A percentile compares a stretch with the other conserved stretches of the same genome.
Conservation (phyloP, 257 asterid species). For the Solanum sitiens region DNA sequence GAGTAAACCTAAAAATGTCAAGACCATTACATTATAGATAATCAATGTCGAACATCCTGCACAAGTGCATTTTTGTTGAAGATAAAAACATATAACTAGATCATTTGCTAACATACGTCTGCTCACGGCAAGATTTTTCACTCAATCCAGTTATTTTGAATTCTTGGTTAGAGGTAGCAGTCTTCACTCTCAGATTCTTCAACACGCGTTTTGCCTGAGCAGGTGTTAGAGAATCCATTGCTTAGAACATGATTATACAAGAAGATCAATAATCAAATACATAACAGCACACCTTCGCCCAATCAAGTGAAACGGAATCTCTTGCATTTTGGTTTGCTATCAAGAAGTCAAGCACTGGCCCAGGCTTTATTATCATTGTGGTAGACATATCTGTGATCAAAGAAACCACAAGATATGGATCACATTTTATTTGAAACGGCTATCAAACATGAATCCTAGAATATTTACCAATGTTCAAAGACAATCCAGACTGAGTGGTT, state of each 20-base stretch:
- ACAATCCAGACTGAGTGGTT: constrained; percentile 72
- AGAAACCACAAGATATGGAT: background rate
- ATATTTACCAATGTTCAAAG: constrained; percentile 70
- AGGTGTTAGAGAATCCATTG: background rate
- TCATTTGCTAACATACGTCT: constrained; percentile 23
- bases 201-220: constrained; percentile 64
- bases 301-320: constrained; percentile 61
- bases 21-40: background rate
- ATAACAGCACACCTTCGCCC: constrained; percentile 48
- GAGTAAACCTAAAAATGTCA: constrained; percentile 36
- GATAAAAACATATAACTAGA: constrained; percentile 2
- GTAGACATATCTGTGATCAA: constrained; percentile 61
- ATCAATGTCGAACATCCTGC: background rate
- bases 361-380: constrained; percentile 82
- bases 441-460: background rate
- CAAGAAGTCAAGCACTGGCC: constrained; percentile 60
- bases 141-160: constrained; percentile 79
- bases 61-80: background rate
- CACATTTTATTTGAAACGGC: background rate
- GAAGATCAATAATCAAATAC: background rate
- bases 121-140: constrained; percentile 60
- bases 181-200: constrained; percentile 66
- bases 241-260: background rate
- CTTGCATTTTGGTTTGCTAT: constrained; percentile 60
- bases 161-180: constrained; percentile 66